Evolutionary conservation across 192 early-diverging fungal genomes (phyloP), one percentile per base, ranked within the genome.

Genomic region (Backusella australiensis): DNA sequence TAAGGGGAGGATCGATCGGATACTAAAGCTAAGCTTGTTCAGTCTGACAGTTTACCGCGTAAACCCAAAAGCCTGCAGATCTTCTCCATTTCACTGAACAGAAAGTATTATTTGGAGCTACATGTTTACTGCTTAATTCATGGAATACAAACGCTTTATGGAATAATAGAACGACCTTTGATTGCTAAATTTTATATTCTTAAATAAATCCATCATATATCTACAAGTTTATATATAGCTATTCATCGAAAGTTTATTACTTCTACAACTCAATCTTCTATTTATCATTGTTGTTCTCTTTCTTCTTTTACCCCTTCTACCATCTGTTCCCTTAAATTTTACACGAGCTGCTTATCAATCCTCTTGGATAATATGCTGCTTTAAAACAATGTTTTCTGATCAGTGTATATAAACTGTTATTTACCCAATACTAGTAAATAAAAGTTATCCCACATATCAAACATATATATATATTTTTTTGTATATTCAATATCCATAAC

Each of bases 21-120:
- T 63, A 29, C 23, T 14, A 63, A 29, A 63, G 29, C 23, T 63
- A 29, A 29, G n/a, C 11, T 63, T 29, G 56, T 26, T 63, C 21
- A 4, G 56, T 63, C 56, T 63, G 56, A 63, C 56, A 63, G 23
- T 63, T 63, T 63, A 63, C 56, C 56, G 56, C 56, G 56, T 63
- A 63, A 63, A 63, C 11, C 1, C 21, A 26, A 63, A 63, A 12
- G 4, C 3, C 21, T 63, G 56, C 26, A 63, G 56, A 63, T 63
- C 56, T 63, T 29, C 56, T 29, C 23, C 26, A 63, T 12, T 3
- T 12, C 2, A 3, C 1, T 29, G 12, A 23, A 29, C 2, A 4
- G 26, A 3, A 63, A 63, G 46, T 49, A 49, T n/a, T 6, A 49
- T 49, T 49, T 49, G 46, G 46, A 49, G 7, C 4, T 21, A 44